Evolutionary conservation across 2,329 filamentous ascomycete genomes (phyloP).

Genomic region (Ascochyta rabiei): DNA sequence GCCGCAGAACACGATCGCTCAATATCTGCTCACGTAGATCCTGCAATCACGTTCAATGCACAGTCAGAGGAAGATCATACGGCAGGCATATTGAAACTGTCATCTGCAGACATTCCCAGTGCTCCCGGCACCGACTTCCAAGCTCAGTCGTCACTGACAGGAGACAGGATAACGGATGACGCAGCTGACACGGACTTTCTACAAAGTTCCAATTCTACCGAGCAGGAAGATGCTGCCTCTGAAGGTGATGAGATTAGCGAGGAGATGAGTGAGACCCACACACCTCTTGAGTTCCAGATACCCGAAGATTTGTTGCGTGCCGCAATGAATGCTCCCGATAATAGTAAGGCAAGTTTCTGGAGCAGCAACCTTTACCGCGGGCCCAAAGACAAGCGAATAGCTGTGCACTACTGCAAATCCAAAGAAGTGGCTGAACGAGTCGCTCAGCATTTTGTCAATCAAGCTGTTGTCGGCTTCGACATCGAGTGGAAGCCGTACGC

Average conservation of each 20-base stretch:
- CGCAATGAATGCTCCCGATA: conserved; percentile 39
- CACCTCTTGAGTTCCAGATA: conserved; percentile 41
- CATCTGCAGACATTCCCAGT: not conserved
- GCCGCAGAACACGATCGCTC: not conserved
- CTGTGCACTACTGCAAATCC: conserved; percentile 78
- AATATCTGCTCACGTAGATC: not conserved
- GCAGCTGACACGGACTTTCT: not conserved
- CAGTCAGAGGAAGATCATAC: not conserved
- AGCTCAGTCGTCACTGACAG: not conserved
- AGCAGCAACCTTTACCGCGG: conserved; percentile 70
- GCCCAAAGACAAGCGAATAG: conserved; percentile 60
- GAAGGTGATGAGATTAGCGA: conserved; percentile 18
- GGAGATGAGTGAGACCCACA: conserved; percentile 24
- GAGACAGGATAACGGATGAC: not conserved
- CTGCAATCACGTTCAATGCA: not conserved
- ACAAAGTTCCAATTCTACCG: not conserved
- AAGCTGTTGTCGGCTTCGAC: conserved; percentile 83
- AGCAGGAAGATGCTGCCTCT: not conserved
- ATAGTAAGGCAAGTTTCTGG: conserved; percentile 61
- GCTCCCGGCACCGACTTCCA: not conserved
- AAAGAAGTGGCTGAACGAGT: conserved; percentile 71
- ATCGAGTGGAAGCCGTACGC: conserved; percentile 74
- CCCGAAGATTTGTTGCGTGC: conserved; percentile 34
- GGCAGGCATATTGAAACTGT: not conserved
- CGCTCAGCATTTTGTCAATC: conserved; percentile 68